Evolutionary conservation across 2,329 filamentous ascomycete species (phyloP).

Genomic region (Botrytis byssoidea): DNA sequence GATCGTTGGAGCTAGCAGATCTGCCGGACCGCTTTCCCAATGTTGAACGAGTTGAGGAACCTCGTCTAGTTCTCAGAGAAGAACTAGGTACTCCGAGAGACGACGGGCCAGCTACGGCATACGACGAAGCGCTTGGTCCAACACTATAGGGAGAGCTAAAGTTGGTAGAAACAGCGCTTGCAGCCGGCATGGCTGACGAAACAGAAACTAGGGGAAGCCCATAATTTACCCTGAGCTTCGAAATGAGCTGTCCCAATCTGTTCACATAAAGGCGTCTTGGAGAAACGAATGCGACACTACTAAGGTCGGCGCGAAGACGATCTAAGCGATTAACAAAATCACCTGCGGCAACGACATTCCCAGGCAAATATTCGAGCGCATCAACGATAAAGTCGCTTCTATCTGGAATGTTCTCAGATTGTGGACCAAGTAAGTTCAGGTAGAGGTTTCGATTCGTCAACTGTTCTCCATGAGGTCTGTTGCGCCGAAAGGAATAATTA

Average conservation of each 20-base stretch:
- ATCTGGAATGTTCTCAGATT: slow-evolving; percentile 25
- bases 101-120: not conserved
- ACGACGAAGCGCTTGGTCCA: slow-evolving; percentile 12
- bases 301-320: not conserved
- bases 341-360: slow-evolving; percentile 31
- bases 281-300: slow-evolving; percentile 10
- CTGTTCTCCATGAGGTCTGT: slow-evolving; percentile 29
- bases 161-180: not conserved
- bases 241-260: slow-evolving; percentile 6
- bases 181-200: not conserved
- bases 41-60: slow-evolving; percentile 14
- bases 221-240: slow-evolving; percentile 8
- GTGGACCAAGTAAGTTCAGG: slow-evolving; percentile 32
- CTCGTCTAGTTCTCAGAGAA: slow-evolving; percentile 12
- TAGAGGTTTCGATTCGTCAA: slow-evolving; percentile 36
- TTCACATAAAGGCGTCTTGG: slow-evolving; percentile 15
- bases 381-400: slow-evolving; percentile 33
- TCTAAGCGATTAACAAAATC: slow-evolving; percentile 26
- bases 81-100: not conserved
- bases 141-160: slow-evolving; percentile 22
- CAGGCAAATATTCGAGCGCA: slow-evolving; percentile 33
- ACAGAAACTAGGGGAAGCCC: slow-evolving; percentile 3
- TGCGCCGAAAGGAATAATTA: slow-evolving; percentile 26
- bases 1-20: slow-evolving; percentile 29
- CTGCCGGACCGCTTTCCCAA: slow-evolving; percentile 28